Evolutionary conservation across 371 early-diverging fungal genomes (phyloP).

Genomic region (Chytridium lagenaria): DNA sequence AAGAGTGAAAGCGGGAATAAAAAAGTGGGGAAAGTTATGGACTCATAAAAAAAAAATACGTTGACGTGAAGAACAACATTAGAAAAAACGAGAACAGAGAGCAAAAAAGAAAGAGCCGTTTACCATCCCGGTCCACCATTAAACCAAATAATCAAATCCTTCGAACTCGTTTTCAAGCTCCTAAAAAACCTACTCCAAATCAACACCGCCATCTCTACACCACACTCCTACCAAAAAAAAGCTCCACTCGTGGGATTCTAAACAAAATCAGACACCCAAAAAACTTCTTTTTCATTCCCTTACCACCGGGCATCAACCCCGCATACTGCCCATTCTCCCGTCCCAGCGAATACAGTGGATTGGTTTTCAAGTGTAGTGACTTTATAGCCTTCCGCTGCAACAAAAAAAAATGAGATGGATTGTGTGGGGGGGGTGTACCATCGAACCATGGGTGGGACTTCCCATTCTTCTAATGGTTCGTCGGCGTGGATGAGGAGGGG

Average conservation of each 20-base stretch:
- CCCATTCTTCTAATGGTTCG: too few species aligned
- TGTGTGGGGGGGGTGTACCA: background rate
- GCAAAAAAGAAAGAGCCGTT: background rate
- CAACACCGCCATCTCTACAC: too few species aligned
- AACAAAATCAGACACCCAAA: background rate
- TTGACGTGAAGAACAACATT: too few species aligned
- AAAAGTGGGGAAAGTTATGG: too few species aligned
- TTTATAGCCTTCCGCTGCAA: background rate
- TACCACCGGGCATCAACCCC: slow-evolving; percentile 27
- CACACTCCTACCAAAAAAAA: too few species aligned
- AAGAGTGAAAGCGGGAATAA: too few species aligned
- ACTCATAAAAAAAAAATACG: too few species aligned
- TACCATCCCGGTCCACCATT: slow-evolving; percentile 65
- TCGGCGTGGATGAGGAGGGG: too few species aligned
- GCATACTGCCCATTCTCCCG: slow-evolving; percentile 22
- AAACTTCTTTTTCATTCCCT: background rate
- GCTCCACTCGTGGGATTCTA: too few species aligned
- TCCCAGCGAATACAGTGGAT: slow-evolving; percentile 2
- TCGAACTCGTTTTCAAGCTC: background rate
- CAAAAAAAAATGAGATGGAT: background rate
- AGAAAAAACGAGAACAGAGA: background rate
- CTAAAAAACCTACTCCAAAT: slow-evolving; percentile 25
- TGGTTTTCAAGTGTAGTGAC: slow-evolving; percentile 10
- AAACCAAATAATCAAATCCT: slow-evolving; percentile 51
- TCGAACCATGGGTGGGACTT: too few species aligned